Base-by-base conservation (phyloP, 108 stramenopile genomes). In the Pseudonitzschia multistriata region DNA sequence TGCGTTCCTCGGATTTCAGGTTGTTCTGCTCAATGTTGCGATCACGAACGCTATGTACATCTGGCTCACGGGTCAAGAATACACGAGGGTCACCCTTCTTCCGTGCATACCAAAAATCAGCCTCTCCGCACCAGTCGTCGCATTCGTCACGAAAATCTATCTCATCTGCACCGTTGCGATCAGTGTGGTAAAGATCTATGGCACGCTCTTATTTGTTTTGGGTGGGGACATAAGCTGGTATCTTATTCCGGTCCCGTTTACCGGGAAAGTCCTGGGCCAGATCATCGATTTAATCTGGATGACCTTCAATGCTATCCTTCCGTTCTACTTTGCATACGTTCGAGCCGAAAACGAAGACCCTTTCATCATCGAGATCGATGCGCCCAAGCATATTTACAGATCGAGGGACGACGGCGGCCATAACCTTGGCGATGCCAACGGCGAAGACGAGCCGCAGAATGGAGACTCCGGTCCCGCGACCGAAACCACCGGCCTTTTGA, bases 281-380 rank as follows among this genome's bases (percentile, higher is more conserved):
- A n/a, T 55, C 13, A 22, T 62, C 70, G 47, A 57, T 30, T 25
- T 17, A 10, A 7, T 57, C 28, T 76, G 75, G 75, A 63, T 76
- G 39, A 35, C 64, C 19, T 70, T 76, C 48, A 76, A 76, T 52
- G 75, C 75, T 15, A 31, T 76, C 31, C 4, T 76, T 52, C 75
- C 75, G 17, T 24, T 70, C 5, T 19, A 30, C 56, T 35, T 75
- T 67, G 25, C 48, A 11, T 67, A 24, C 27, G 6, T 28, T 45
- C 66, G 66, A 4, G 24, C 25, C 17, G 8, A 19, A 22, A 25
- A 67, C 49, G 66, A 67, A 34, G n/a, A 50, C 22, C 66, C 66
- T 15, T 17, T 63, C 22, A 39, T 7, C n/a, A 49, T 49, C 49
- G n/a, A 17, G 4, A 21, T 49, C 49, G 15, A 3, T 7, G 49